Conservation (phyloP, 345 rosid species). For the Ceriops decandra region DNA sequence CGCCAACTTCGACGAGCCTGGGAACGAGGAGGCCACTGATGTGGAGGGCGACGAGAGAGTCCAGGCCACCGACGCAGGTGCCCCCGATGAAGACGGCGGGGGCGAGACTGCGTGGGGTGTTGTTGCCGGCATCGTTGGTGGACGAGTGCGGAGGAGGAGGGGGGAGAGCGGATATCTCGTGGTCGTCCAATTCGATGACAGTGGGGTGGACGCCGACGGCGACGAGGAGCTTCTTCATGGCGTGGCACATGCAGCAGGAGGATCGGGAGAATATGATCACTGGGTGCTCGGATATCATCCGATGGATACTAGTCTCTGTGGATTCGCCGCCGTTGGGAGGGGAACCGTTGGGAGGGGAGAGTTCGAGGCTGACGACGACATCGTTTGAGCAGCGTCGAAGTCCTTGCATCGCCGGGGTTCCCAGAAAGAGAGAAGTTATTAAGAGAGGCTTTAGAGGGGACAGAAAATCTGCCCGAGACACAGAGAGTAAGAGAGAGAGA, state of each 20-base stretch:
- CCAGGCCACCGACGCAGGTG: conserved; percentile 75
- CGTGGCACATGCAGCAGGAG: conserved; percentile 96
- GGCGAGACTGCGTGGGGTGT: conserved; percentile 7
- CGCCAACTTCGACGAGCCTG: conserved; percentile 84
- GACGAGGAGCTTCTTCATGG: conserved; percentile 76
- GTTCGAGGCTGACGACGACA: conserved; percentile 29
- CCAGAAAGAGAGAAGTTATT: neutral
- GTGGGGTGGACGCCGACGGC: conserved; percentile 84
- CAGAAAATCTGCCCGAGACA: neutral
- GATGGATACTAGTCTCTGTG: conserved; percentile 63
- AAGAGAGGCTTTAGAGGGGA: neutral
- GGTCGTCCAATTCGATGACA: conserved; percentile 86
- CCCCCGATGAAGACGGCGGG: conserved; percentile 87
- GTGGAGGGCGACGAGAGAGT: conserved; percentile 86
- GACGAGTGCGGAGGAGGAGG: conserved; percentile 11
- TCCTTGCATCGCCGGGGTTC: conserved; percentile 57
- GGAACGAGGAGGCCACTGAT: conserved; percentile 85
- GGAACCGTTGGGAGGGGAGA: conserved; percentile 38
- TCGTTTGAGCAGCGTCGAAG: conserved; percentile 14
- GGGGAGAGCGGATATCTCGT: conserved; percentile 73
- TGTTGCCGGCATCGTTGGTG: neutral
- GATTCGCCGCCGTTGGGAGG: conserved; percentile 69
- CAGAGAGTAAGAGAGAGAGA: neutral
- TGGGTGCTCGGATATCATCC: conserved; percentile 84
- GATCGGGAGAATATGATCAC: conserved; percentile 86